A percentile compares a stretch with the other conserved stretches of the same genome.
Evolutionary conservation across 2,329 filamentous ascomycete genomes (phyloP).

Genomic region (Hymenoscyphus infarciens): DNA sequence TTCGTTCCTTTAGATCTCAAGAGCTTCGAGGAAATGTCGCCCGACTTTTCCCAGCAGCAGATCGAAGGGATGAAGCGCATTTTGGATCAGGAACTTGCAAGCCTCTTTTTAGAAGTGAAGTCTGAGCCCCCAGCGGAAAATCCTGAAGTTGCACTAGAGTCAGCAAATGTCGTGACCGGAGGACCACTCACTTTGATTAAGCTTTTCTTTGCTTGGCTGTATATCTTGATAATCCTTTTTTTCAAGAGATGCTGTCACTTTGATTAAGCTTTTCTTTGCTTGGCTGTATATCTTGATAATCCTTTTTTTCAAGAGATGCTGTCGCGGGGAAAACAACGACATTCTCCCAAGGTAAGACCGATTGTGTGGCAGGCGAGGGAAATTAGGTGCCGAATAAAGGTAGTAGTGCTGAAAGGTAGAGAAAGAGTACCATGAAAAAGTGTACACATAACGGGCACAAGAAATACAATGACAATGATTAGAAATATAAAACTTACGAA

Average conservation of each 20-base stretch:
- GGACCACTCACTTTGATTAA: neutral
- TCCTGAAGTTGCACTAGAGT: neutral
- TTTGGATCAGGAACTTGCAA: neutral
- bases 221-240: neutral
- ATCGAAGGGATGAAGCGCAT: slow-evolving; percentile 3
- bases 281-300: neutral
- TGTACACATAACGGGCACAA: too few relatives aligned
- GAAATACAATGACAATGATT: too few relatives aligned
- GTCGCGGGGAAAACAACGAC: neutral
- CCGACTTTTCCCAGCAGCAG: slow-evolving; percentile 3
- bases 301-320: neutral
- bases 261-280: neutral
- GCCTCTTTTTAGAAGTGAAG: neutral
- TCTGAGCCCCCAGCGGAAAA: neutral
- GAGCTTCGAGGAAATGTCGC: neutral
- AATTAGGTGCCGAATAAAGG: too few relatives aligned
- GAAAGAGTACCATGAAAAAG: too few relatives aligned
- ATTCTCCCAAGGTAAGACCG: neutral
- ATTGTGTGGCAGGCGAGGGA: too few relatives aligned
- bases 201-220: neutral
- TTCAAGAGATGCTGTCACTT: neutral
- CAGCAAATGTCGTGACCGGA: neutral
- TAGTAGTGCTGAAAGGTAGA: too few relatives aligned
- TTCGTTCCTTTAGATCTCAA: neutral
- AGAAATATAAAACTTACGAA: too few relatives aligned